Percentiles rank a stretch among this genome's conserved stretches.
Evolutionary conservation across 805 yeast genomes (phyloP).

Genomic region (Jamesozyma piceae): DNA sequence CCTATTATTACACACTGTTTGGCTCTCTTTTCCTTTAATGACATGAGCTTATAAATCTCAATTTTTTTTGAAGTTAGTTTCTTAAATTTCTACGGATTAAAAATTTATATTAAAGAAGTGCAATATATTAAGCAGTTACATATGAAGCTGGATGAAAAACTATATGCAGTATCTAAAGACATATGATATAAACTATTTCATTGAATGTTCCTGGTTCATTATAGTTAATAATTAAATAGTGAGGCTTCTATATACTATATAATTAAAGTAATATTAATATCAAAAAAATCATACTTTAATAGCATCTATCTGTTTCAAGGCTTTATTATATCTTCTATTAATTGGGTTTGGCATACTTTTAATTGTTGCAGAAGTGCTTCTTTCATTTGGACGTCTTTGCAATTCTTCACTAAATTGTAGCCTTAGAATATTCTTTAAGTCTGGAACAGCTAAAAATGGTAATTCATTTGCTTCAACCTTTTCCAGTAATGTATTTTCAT

Average conservation of each 20-base stretch:
- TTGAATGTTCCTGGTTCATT: not conserved
- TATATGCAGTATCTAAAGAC: too few relatives aligned
- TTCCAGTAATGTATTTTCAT: slow-evolving; percentile 16
- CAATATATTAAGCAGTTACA: too few relatives aligned
- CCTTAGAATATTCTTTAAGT: slow-evolving; percentile 23
- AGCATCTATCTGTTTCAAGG: slow-evolving; percentile 14
- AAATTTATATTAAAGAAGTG: too few relatives aligned
- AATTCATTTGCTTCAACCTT: slow-evolving; percentile 15
- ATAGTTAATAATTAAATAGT: not conserved
- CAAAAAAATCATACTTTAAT: not conserved
- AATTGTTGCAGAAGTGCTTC: slow-evolving; percentile 10
- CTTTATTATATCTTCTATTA: slow-evolving; percentile 23
- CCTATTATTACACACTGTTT: too few relatives aligned
- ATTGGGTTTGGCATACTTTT: slow-evolving; percentile 18
- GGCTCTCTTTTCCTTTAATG: too few relatives aligned
- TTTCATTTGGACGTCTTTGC: slow-evolving; percentile 12
- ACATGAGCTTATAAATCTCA: too few relatives aligned
- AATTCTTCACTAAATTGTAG: slow-evolving; percentile 27
- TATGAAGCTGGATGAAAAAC: too few relatives aligned
- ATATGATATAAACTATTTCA: too few relatives aligned
- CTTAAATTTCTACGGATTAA: too few relatives aligned
- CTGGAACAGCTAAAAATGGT: slow-evolving; percentile 10
- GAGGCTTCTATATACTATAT: not conserved
- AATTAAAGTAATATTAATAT: too few relatives aligned
- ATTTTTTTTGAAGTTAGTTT: too few relatives aligned